Evolutionary conservation across 2,329 filamentous ascomycete species (phyloP).

Genomic region (Sporothrix globosa): DNA sequence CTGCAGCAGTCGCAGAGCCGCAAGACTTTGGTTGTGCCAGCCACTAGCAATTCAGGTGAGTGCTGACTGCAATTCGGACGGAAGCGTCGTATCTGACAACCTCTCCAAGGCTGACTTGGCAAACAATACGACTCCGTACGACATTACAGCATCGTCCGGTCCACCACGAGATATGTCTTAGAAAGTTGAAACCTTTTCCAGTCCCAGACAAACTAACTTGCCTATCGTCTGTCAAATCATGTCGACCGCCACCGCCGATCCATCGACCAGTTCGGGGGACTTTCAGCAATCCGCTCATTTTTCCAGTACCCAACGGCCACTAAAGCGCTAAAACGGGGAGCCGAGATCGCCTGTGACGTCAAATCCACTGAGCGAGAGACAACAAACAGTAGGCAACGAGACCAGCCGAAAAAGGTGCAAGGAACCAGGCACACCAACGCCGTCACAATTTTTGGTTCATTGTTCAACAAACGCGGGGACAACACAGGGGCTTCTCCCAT

Average conservation of each 20-base stretch:
- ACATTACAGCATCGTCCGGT: no score
- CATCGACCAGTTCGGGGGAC: neutral
- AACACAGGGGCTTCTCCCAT: no score
- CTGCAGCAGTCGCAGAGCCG: neutral
- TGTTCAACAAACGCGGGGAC: no score
- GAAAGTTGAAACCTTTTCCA: no score
- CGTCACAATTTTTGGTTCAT: neutral
- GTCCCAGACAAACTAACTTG: neutral
- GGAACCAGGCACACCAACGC: conserved; percentile 8
- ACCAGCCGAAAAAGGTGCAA: neutral
- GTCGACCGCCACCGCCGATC: neutral
- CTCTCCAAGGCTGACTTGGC: conserved; percentile 9
- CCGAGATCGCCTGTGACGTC: conserved; percentile 15
- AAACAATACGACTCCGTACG: neutral
- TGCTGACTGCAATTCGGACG: no score
- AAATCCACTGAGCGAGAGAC: neutral
- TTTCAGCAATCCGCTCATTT: neutral
- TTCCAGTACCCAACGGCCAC: conserved; percentile 1
- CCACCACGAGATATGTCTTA: no score
- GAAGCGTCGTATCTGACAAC: neutral
- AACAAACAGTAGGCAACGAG: neutral
- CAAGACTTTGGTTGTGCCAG: neutral
- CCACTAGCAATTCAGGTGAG: neutral
- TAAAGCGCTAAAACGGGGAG: neutral
- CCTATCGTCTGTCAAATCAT: neutral